These are phyloP conservation scores for Schizosaccharomyces lindneri DNA, from an alignment of 805 yeast genomes.

Conservation along the genomic window DNA sequence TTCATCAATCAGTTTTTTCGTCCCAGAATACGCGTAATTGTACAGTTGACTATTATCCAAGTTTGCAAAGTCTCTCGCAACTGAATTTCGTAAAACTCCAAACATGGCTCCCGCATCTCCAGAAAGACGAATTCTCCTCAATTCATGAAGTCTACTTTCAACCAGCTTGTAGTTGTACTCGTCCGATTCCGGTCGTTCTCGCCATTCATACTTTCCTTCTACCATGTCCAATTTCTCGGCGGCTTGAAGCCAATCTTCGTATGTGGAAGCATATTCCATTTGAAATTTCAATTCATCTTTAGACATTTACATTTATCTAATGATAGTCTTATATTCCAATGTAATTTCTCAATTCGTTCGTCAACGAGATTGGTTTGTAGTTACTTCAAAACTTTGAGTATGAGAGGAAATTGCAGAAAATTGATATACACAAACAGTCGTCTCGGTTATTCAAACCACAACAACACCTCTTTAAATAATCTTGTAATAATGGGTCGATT, in stretches of 20 bases:
- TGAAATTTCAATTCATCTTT: not conserved
- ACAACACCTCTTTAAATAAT: too few species aligned
- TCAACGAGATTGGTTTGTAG: too few species aligned
- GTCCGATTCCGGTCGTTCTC: constrained; percentile 28
- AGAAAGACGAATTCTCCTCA: constrained; percentile 31
- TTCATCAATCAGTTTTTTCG: constrained; percentile 60
- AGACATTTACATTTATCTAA: not conserved
- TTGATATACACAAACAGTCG: too few species aligned
- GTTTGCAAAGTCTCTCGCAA: constrained; percentile 67
- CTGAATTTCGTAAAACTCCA: constrained; percentile 57
- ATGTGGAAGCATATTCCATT: constrained; percentile 5
- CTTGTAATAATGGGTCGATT: too few species aligned
- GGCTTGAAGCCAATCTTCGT: constrained; percentile 40
- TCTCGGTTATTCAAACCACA: too few species aligned
- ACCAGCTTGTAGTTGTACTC: constrained; percentile 52
- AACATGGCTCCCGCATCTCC: constrained; percentile 37
- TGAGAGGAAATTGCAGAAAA: too few species aligned
- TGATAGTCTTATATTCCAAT: too few species aligned
- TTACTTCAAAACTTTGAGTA: too few species aligned
- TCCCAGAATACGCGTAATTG: constrained; percentile 59
- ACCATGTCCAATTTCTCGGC: constrained; percentile 37
- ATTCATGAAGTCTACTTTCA: constrained; percentile 23
- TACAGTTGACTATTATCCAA: constrained; percentile 63
- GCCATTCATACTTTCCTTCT: constrained; percentile 42
- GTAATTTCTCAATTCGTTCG: too few species aligned